phyloP scores from a whole-genome alignment of 2,329 filamentous ascomycete species.

The Diaporthe capsici region DNA sequence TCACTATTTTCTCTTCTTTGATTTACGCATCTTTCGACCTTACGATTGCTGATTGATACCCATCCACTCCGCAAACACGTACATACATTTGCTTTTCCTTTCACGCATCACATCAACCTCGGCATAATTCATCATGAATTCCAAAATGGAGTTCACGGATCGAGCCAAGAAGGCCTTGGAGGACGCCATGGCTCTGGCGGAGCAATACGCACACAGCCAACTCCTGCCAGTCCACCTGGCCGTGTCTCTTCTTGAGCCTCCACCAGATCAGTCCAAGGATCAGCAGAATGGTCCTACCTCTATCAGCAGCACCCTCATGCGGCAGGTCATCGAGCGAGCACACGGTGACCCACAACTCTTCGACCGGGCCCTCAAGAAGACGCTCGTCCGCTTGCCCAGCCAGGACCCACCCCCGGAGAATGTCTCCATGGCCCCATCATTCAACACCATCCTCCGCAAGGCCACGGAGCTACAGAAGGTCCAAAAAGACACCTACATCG shows the following conservation, averaged over 20 bases:
- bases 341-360: conserved; percentile 93
- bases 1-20: conserved; percentile 23
- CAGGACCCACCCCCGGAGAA: conserved; percentile 96
- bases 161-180: conserved; percentile 90
- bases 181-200: conserved; percentile 88
- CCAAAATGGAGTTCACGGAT: conserved; percentile 93
- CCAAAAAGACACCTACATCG: conserved; percentile 97
- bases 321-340: conserved; percentile 93
- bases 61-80: conserved; percentile 23
- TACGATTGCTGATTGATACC: conserved; percentile 30
- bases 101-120: conserved; percentile 31
- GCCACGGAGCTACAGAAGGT: conserved; percentile 93
- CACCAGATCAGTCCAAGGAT: conserved; percentile 83
- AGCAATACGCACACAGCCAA: conserved; percentile 92
- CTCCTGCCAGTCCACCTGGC: conserved; percentile 92
- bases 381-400: conserved; percentile 88
- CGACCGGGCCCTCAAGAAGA: conserved; percentile 91
- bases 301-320: conserved; percentile 82
- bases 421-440: conserved; percentile 84
- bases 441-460: conserved; percentile 85
- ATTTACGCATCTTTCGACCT: conserved; percentile 1
- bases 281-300: conserved; percentile 81
- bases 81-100: conserved; percentile 9
- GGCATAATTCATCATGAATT: conserved; percentile 70
- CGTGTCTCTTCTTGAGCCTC: conserved; percentile 83